Percentiles rank a stretch among this genome's conserved stretches.
Evolutionary conservation across 2,329 filamentous ascomycete species (phyloP).

Genomic region (Dothistroma pini): DNA sequence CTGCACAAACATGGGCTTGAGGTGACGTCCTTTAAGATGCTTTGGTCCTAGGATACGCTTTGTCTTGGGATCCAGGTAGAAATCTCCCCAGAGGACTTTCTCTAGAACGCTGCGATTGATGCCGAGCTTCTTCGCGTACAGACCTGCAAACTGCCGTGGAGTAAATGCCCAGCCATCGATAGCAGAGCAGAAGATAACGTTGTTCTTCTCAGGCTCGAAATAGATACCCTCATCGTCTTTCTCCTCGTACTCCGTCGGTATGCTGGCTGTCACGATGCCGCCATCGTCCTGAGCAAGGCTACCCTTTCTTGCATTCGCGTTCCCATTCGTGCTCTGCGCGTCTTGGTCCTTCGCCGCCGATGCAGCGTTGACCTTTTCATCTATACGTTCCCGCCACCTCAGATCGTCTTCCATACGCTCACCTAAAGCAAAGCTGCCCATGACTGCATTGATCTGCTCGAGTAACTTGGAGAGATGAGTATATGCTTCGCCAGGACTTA

Average conservation of each 20-base stretch:
- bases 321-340: slow-evolving; percentile 23
- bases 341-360: slow-evolving; percentile 38
- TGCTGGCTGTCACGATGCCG: slow-evolving; percentile 44
- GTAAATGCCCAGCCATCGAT: slow-evolving; percentile 99
- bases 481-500: slow-evolving; percentile 87
- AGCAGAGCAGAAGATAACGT: slow-evolving; percentile 97
- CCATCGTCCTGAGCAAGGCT: slow-evolving; percentile 54
- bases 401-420: slow-evolving; percentile 98
- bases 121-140: slow-evolving; percentile 96
- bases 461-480: slow-evolving; percentile 82
- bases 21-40: slow-evolving; percentile 82
- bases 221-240: slow-evolving; percentile 95
- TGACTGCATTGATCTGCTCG: slow-evolving; percentile 94
- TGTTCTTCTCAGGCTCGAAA: slow-evolving; percentile 96
- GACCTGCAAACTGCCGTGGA: slow-evolving; percentile 81
- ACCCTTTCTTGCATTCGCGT: slow-evolving; percentile 40
- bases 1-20: slow-evolving; percentile 98
- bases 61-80: slow-evolving; percentile 93
- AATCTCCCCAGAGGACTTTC: slow-evolving; percentile 95
- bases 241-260: slow-evolving; percentile 70
- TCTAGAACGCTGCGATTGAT: slow-evolving; percentile 86
- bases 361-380: slow-evolving; percentile 73
- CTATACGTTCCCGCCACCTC: slow-evolving; percentile 90
- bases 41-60: slow-evolving; percentile 88
- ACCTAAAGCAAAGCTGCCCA: slow-evolving; percentile 96